Percentiles rank a stretch among this genome's conserved stretches.
These are phyloP conservation scores for Ceratonia siliqua DNA, from an alignment of 306 rosid species.

Conservation along the genomic window DNA sequence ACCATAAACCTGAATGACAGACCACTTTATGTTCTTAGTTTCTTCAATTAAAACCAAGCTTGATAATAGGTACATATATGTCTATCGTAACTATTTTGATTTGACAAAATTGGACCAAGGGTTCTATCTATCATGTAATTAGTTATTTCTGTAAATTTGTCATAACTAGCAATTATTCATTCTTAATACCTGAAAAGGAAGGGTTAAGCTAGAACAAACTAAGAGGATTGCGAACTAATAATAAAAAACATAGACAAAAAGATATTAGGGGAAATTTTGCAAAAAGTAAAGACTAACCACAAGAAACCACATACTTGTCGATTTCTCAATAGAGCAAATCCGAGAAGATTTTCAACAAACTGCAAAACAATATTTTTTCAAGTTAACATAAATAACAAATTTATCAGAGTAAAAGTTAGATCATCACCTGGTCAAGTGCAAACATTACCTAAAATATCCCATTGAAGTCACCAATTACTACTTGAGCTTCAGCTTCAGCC, in stretches of 20 bases:
- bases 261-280: not conserved
- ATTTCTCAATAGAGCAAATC: slow-evolving; percentile 65
- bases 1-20: slow-evolving; percentile 12
- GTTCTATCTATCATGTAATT: slow-evolving; percentile 1
- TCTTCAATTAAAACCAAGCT: slow-evolving; percentile 7
- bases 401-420: too few species aligned
- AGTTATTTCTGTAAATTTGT: not conserved
- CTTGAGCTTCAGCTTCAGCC: too few species aligned
- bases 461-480: too few species aligned
- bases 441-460: too few species aligned
- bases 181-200: slow-evolving; percentile 10
- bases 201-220: not conserved
- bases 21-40: slow-evolving; percentile 3
- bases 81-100: not conserved
- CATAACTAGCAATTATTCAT: slow-evolving; percentile 6
- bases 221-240: slow-evolving; percentile 15
- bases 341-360: slow-evolving; percentile 84
- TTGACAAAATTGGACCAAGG: slow-evolving; percentile 4
- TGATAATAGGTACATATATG: not conserved
- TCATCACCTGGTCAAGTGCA: too few species aligned
- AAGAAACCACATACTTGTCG: slow-evolving; percentile 50
- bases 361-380: slow-evolving; percentile 44
- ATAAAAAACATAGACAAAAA: not conserved
- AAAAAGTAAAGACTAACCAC: slow-evolving; percentile 6
- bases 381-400: too few species aligned